Conservation (phyloP, 176 grass and related monocot genomes). For the Oryza rufipogon region DNA sequence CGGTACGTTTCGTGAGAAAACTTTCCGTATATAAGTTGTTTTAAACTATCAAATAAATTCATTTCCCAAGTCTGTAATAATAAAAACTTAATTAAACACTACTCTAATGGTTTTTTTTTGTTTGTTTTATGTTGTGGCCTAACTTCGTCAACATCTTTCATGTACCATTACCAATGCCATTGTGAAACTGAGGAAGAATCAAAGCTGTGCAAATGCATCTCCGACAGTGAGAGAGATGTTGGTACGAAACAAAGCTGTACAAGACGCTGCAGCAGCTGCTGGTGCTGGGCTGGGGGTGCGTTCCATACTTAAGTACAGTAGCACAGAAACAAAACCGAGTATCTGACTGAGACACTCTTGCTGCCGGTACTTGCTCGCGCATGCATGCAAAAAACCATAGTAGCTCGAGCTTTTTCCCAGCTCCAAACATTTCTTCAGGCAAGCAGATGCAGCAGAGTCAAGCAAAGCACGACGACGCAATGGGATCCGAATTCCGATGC, state of each 20-base stretch:
- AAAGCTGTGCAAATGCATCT: neutral
- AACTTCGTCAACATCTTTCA: no score
- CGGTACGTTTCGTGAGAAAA: no score
- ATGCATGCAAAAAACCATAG: neutral
- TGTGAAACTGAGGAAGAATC: no score
- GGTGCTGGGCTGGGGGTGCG: no score
- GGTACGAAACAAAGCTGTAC: neutral
- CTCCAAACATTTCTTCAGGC: neutral
- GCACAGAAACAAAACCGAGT: neutral
- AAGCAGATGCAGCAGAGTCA: neutral
- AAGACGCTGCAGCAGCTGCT: neutral
- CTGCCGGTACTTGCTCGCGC: neutral
- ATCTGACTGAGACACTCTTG: neutral
- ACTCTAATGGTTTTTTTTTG: no score
- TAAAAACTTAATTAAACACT: no score
- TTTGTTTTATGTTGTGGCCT: no score
- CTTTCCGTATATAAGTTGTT: no score
- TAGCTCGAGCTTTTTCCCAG: neutral
- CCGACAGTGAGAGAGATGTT: neutral
- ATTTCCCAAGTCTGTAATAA: no score
- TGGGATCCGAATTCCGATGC: conserved; percentile 28
- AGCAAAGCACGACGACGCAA: neutral
- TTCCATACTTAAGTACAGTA: neutral
- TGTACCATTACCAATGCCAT: no score
- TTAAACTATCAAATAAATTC: no score